Evolutionary conservation across 805 yeast genomes (phyloP).

Genomic region (Cyberlindnera lachancei): DNA sequence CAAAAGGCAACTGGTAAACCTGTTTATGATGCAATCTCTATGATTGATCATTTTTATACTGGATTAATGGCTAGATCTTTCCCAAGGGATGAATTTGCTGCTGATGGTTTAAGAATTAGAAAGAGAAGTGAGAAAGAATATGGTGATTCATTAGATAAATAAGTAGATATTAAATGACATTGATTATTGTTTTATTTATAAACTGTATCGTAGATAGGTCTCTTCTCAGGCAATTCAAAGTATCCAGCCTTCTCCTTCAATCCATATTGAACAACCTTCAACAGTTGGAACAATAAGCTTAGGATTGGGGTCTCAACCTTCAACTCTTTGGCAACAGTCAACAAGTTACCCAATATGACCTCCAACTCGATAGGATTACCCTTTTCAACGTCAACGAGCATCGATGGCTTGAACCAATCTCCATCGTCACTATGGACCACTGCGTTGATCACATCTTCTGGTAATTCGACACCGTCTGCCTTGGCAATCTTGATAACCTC

Average conservation of each 20-base stretch:
- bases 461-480: constrained; percentile 55
- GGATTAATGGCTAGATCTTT: constrained; percentile 20
- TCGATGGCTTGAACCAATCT: constrained; percentile 57
- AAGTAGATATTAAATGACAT: too few relatives aligned
- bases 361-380: constrained; percentile 66
- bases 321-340: constrained; percentile 42
- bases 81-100: constrained; percentile 16
- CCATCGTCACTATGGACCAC: constrained; percentile 55
- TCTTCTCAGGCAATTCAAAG: constrained; percentile 33
- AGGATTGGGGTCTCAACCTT: constrained; percentile 52
- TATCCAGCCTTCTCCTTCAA: constrained; percentile 50
- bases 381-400: constrained; percentile 63
- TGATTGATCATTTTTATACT: constrained; percentile 27
- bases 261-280: constrained; percentile 55
- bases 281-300: constrained; percentile 46
- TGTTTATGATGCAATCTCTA: constrained; percentile 26
- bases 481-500: constrained; percentile 61
- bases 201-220: constrained; percentile 23
- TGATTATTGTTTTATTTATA: too few relatives aligned
- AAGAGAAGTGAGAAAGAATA: constrained; percentile 22
- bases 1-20: constrained; percentile 23
- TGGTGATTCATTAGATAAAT: too few relatives aligned
- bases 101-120: constrained; percentile 20
- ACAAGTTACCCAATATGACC: constrained; percentile 60
- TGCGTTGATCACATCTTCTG: constrained; percentile 37